These are phyloP conservation scores for Huiozyma naganishii DNA, from an alignment of 805 yeast species.

Conservation along the genomic window DNA sequence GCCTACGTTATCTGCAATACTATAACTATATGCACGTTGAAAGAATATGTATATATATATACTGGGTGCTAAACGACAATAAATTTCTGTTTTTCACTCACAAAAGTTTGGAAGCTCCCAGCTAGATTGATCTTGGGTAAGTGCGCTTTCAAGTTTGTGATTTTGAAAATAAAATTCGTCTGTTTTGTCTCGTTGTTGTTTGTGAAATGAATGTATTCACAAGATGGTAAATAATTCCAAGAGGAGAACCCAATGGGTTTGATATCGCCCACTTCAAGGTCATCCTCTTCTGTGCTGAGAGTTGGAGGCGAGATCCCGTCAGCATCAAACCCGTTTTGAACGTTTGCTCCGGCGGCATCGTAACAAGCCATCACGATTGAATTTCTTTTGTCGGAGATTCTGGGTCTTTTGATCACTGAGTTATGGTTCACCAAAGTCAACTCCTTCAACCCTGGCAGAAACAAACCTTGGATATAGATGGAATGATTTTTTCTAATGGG, in stretches of 20 bases:
- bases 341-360: neutral
- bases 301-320: neutral
- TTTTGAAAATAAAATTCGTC: constrained; percentile 10
- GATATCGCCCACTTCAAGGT: constrained; percentile 5
- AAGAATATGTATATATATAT: no score
- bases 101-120: constrained; percentile 14
- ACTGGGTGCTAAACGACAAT: constrained; percentile 7
- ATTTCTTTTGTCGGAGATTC: constrained; percentile 5
- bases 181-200: constrained; percentile 1
- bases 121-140: constrained; percentile 11
- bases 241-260: constrained; percentile 17
- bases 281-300: neutral
- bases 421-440: constrained; percentile 3
- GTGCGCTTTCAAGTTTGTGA: constrained; percentile 9
- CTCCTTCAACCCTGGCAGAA: constrained; percentile 11
- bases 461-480: constrained; percentile 15
- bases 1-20: no score
- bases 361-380: constrained; percentile 2
- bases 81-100: constrained; percentile 16
- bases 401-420: neutral
- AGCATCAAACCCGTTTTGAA: no score
- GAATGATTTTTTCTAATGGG: constrained; percentile 5
- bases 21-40: no score
- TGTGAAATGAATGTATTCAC: constrained; percentile 6
- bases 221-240: constrained; percentile 16